These are phyloP conservation scores for Pseudophaeomoniella oleicola DNA, from an alignment of 2,329 filamentous ascomycete genomes.

Conservation along the genomic window DNA sequence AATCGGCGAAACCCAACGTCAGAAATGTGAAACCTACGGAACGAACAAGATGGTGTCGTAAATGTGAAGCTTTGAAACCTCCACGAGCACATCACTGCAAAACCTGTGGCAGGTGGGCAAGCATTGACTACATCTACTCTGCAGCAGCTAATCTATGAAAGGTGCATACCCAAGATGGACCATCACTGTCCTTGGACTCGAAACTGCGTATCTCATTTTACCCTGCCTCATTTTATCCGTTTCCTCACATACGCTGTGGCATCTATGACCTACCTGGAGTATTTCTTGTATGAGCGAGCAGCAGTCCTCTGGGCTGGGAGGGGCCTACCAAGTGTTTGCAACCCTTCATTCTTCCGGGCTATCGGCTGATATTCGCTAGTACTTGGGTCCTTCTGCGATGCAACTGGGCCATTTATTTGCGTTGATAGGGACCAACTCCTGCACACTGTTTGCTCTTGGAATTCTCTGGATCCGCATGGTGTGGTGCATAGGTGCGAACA, in stretches of 20 bases:
- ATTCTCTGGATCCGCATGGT: slow-evolving; percentile 40
- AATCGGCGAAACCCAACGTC: slow-evolving; percentile 7
- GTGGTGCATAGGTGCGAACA: slow-evolving; percentile 42
- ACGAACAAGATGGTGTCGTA: slow-evolving; percentile 39
- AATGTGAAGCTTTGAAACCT: slow-evolving; percentile 46
- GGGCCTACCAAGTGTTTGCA: slow-evolving; percentile 40
- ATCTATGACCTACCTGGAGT: slow-evolving; percentile 43
- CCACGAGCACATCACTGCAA: slow-evolving; percentile 52
- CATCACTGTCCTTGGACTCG: slow-evolving; percentile 54
- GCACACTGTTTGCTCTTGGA: slow-evolving; percentile 39
- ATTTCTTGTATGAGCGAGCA: slow-evolving; percentile 36
- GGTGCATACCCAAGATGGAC: slow-evolving; percentile 52
- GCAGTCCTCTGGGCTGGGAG: slow-evolving; percentile 40
- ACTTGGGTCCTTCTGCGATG: slow-evolving; percentile 39
- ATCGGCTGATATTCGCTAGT: slow-evolving; percentile 22
- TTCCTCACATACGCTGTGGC: slow-evolving; percentile 45
- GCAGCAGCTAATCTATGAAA: slow-evolving; percentile 12
- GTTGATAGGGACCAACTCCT: slow-evolving; percentile 37
- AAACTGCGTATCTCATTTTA: slow-evolving; percentile 52
- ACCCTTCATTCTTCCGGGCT: neutral
- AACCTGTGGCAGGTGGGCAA: slow-evolving; percentile 39
- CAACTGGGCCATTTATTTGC: slow-evolving; percentile 43
- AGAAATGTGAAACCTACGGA: neutral
- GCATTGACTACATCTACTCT: neutral
- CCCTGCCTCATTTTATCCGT: slow-evolving; percentile 50